Conservation (phyloP, 2,329 filamentous ascomycete genomes). For the Cryphonectria naterciae region DNA sequence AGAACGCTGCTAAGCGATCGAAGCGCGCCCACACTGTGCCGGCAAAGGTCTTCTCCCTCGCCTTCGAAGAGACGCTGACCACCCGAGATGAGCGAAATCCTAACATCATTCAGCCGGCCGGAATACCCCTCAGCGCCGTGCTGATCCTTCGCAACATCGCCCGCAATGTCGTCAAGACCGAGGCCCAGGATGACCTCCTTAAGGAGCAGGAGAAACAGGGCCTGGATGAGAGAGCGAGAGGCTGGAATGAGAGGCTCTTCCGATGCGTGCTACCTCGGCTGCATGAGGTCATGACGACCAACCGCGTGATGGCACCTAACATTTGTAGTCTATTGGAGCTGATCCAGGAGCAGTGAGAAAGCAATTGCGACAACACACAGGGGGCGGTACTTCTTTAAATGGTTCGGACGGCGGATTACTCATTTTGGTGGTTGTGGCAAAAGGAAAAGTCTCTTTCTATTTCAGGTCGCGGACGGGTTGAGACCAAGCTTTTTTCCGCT, state of each 20-base stretch:
- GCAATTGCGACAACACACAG: not conserved
- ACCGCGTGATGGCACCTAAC: constrained; percentile 56
- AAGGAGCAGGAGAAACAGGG: constrained; percentile 52
- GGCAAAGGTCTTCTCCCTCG: constrained; percentile 58
- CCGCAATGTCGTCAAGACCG: constrained; percentile 65
- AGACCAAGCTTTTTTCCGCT: not conserved
- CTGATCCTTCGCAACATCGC: constrained; percentile 81
- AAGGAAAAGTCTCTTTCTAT: constrained; percentile 3
- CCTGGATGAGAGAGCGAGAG: constrained; percentile 46
- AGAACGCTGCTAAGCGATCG: constrained; percentile 38
- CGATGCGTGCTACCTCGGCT: constrained; percentile 66
- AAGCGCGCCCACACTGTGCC: constrained; percentile 55
- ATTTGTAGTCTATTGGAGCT: constrained; percentile 41
- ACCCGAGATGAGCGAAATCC: constrained; percentile 62
- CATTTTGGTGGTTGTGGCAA: not conserved
- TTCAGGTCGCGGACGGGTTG: constrained; percentile 10
- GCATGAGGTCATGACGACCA: constrained; percentile 73
- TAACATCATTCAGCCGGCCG: constrained; percentile 67
- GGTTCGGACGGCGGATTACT: not conserved
- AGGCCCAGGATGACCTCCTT: constrained; percentile 58
- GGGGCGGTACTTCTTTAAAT: not conserved
- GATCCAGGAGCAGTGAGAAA: constrained; percentile 32
- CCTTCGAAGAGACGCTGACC: constrained; percentile 60
- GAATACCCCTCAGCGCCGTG: constrained; percentile 77
- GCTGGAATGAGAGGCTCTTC: constrained; percentile 72